Evolutionary conservation across 192 early-diverging fungal species (phyloP), one percentile per base, ranked within the genome.

Genomic region (Backusella sp.): DNA sequence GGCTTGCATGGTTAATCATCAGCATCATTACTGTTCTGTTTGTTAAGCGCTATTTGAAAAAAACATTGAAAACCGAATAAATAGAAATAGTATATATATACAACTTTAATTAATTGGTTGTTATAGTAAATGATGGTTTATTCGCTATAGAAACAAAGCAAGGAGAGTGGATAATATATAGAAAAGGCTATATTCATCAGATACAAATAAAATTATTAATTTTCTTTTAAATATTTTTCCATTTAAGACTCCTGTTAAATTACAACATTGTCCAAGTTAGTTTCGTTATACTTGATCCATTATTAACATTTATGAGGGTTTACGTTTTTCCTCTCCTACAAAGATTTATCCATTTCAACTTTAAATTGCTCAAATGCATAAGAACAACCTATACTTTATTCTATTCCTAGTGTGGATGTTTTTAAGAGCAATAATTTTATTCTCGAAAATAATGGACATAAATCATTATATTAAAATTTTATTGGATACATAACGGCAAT

Each of bases 1-100:
- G 87, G 0, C 41, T 88, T 66, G 15, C 84, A 28, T 77, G 82
- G 80, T 79, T 78, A 7, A 21, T 81, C 0, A 68, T 70, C 39
- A 82, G 80, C 15, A 70, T 82, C 23, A 76, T 56, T 0, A 35
- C 72, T 1, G 82, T 88, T 1, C 34, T 79, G 56, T 84, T 73
- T 44, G 62, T 76, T 2, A 72, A 73, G 23, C 73, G 72, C 28
- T 85, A 79, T 66, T 42, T 86, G 32, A 75, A 52, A 17, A 84
- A 82, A 52, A 81, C 80, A 28, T 73, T 74, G 52, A 79, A 79
- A 17, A 41, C 23, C 15, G 77, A 78, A 35, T 78, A 32, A 32
- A 32, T 32, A 32, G 32, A 32, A 32, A 32, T 3, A 32, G 32
- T 32, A 32, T 32, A 3, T 32, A 32, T 32, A 32, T 32, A 32